Evolutionary conservation across 768 basidiomycete genomes (phyloP).

Genomic region (Infundibulicybe gibba): DNA sequence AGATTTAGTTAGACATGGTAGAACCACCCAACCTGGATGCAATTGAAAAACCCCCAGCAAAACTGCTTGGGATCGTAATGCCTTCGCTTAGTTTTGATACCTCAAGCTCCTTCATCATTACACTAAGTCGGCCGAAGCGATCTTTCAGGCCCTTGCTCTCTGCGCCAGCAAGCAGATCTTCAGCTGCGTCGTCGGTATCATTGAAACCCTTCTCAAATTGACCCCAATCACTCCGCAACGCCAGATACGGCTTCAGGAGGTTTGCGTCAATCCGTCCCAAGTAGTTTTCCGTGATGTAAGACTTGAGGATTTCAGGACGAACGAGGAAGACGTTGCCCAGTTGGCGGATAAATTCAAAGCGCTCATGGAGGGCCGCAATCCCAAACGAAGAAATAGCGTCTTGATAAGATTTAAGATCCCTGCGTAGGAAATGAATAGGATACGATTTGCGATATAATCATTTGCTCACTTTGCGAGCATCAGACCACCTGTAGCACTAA

Average conservation of each 20-base stretch:
- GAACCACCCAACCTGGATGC: slow-evolving; percentile 40
- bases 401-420: slow-evolving; percentile 96
- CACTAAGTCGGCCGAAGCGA: slow-evolving; percentile 70
- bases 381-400: slow-evolving; percentile 82
- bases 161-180: slow-evolving; percentile 33
- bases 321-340: slow-evolving; percentile 97
- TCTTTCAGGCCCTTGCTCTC: slow-evolving; percentile 51
- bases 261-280: slow-evolving; percentile 87
- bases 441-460: not conserved
- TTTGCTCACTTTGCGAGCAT: slow-evolving; percentile 91
- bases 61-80: slow-evolving; percentile 48
- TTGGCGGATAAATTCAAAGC: slow-evolving; percentile 97
- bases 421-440: slow-evolving; percentile 22
- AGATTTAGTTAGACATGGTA: slow-evolving; percentile 12
- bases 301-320: slow-evolving; percentile 89
- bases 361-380: slow-evolving; percentile 82
- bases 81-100: slow-evolving; percentile 58
- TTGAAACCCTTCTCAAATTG: slow-evolving; percentile 82
- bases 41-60: slow-evolving; percentile 52
- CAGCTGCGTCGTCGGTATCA: slow-evolving; percentile 43
- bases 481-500: slow-evolving; percentile 93
- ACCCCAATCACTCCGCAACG: slow-evolving; percentile 87
- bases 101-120: slow-evolving; percentile 89
- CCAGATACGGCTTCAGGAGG: slow-evolving; percentile 87
- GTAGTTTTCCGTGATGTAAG: slow-evolving; percentile 93